Percentiles rank a stretch among this genome's conserved stretches.
Conservation (phyloP, 768 basidiomycete species). For the Tubosaeta brunneosetosa region DNA sequence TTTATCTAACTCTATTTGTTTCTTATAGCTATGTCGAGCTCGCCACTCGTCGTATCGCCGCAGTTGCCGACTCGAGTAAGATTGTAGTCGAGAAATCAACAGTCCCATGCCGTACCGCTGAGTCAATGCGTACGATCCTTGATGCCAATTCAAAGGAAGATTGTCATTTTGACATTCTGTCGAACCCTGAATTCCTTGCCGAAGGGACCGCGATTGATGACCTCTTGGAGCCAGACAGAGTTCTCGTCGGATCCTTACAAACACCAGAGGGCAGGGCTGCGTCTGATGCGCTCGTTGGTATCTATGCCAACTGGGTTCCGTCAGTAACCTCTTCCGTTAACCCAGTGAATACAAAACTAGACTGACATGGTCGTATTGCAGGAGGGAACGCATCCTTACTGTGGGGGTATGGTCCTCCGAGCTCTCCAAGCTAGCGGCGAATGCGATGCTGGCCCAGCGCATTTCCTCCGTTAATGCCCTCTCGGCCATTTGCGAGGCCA, state of each 20-base stretch:
- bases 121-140: conserved; percentile 98
- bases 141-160: conserved; percentile 95
- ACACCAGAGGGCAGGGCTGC: conserved; percentile 81
- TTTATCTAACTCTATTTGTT: conserved; percentile 5
- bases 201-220: conserved; percentile 96
- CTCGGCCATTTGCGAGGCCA: conserved; percentile 97
- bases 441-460: conserved; percentile 98
- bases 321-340: conserved; percentile 38
- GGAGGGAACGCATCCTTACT: conserved; percentile 74
- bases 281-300: conserved; percentile 65
- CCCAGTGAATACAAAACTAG: background rate
- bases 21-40: conserved; percentile 85
- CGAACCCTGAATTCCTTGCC: conserved; percentile 98
- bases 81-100: conserved; percentile 99
- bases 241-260: conserved; percentile 94
- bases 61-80: conserved; percentile 84
- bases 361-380: conserved; percentile 25
- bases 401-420: conserved; percentile 99
- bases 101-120: conserved; percentile 96
- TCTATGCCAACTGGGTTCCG: conserved; percentile 98
- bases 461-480: conserved; percentile 98
- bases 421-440: conserved; percentile 96
- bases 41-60: conserved; percentile 94
- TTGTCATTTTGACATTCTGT: conserved; percentile 94
- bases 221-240: conserved; percentile 87